A percentile compares a stretch with the other conserved stretches of the same genome.
These are phyloP conservation scores for Glycine tomentella DNA, from an alignment of 306 rosid genomes.

Conservation along the genomic window DNA sequence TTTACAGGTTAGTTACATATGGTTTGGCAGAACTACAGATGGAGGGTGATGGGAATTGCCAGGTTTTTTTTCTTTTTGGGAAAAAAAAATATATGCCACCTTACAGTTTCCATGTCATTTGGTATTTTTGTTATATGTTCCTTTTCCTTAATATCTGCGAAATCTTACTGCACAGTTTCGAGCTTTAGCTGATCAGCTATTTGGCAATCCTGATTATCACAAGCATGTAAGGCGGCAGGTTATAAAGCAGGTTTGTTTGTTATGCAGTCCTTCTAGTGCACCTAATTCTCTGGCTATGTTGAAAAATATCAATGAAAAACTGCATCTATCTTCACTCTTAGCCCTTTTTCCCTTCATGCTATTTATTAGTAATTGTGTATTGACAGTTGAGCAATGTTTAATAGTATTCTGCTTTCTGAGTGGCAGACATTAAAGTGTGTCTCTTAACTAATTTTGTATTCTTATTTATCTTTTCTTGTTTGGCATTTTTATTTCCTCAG, in stretches of 20 bases:
- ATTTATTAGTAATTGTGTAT: neutral
- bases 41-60: conserved; percentile 99
- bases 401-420: neutral
- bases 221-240: conserved; percentile 92
- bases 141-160: conserved; percentile 33
- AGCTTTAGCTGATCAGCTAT: conserved; percentile 96
- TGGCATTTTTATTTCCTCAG: conserved; percentile 54
- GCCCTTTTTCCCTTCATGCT: neutral
- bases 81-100: neutral
- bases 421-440: conserved; percentile 17
- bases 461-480: neutral
- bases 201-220: conserved; percentile 82
- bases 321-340: neutral
- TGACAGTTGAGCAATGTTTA: conserved; percentile 21
- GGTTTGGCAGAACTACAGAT: conserved; percentile 88
- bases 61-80: conserved; percentile 56
- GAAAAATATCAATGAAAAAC: conserved; percentile 20
- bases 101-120: conserved; percentile 34
- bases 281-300: neutral
- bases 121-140: conserved; percentile 10
- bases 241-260: conserved; percentile 79
- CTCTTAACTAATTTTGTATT: conserved; percentile 27
- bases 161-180: conserved; percentile 76
- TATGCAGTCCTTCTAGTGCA: conserved; percentile 37
- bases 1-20: conserved; percentile 79